These are phyloP conservation scores for Lactifluus volemus DNA, from an alignment of 768 basidiomycete species.

Conservation along the genomic window DNA sequence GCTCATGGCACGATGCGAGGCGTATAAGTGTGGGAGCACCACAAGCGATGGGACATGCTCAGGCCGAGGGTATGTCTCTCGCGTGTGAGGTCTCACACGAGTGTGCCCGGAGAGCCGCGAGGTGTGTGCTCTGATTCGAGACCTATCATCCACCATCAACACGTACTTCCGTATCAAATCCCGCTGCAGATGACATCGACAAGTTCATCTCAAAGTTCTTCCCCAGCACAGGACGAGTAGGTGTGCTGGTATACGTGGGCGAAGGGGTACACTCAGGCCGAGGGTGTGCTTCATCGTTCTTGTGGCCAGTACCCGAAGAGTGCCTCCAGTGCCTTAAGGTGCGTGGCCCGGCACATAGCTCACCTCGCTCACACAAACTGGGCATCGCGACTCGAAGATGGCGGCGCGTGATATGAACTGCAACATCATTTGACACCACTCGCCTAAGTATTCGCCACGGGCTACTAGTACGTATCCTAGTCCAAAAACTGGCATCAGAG, in stretches of 20 bases:
- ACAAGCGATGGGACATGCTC: background rate
- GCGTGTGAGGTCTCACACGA: background rate
- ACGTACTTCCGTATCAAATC: background rate
- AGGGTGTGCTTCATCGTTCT: background rate
- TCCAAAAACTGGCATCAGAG: too few relatives aligned
- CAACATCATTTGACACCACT: too few relatives aligned
- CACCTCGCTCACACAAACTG: too few relatives aligned
- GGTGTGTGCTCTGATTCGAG: background rate
- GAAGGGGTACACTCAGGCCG: conserved; percentile 3
- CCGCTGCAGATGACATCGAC: background rate
- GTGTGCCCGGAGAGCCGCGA: background rate
- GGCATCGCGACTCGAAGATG: too few relatives aligned
- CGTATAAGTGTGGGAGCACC: background rate
- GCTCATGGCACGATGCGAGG: background rate
- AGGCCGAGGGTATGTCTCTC: background rate
- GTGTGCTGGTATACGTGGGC: background rate
- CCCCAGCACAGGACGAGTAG: background rate
- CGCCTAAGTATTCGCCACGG: too few relatives aligned
- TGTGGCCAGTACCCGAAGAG: background rate
- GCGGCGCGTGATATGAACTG: too few relatives aligned
- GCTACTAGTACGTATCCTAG: background rate
- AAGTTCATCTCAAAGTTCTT: background rate
- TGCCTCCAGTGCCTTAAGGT: background rate
- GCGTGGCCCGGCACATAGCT: background rate
- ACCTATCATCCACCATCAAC: background rate